These are phyloP conservation scores for Pontederia crassipes DNA, from an alignment of 176 grass and related monocot species.

Conservation along the genomic window DNA sequence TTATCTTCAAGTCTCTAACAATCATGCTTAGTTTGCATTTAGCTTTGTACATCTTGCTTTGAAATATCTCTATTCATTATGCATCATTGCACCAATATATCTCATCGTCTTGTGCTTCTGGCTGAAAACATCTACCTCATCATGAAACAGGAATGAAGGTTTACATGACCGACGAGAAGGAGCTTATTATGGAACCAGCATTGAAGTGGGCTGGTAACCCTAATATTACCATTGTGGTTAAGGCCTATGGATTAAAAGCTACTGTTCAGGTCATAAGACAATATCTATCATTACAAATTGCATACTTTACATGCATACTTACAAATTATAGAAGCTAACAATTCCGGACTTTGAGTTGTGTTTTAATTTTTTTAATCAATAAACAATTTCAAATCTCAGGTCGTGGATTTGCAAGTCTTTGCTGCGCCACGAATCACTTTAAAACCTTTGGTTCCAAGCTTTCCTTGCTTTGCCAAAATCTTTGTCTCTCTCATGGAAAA, in stretches of 20 bases:
- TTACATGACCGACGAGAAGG: constrained; percentile 84
- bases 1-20: too few species aligned
- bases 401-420: constrained; percentile 94
- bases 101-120: background rate
- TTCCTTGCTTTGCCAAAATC: constrained; percentile 95
- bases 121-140: background rate
- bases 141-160: constrained; percentile 80
- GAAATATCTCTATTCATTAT: background rate
- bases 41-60: background rate
- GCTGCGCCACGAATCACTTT: constrained; percentile 81
- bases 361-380: background rate
- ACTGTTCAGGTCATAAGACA: constrained; percentile 45
- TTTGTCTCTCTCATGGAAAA: constrained; percentile 93
- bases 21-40: too few species aligned
- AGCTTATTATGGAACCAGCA: constrained; percentile 98
- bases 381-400: constrained; percentile 30
- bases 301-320: too few species aligned
- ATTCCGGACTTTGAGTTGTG: background rate
- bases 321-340: too few species aligned
- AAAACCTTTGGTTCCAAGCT: constrained; percentile 76
- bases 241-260: constrained; percentile 73
- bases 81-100: too few species aligned
- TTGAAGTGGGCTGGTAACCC: constrained; percentile 99
- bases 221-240: constrained; percentile 66
- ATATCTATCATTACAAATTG: background rate